These are phyloP conservation scores for Scorias spongiosa DNA, from an alignment of 2,329 filamentous ascomycete species.

Conservation along the genomic window DNA sequence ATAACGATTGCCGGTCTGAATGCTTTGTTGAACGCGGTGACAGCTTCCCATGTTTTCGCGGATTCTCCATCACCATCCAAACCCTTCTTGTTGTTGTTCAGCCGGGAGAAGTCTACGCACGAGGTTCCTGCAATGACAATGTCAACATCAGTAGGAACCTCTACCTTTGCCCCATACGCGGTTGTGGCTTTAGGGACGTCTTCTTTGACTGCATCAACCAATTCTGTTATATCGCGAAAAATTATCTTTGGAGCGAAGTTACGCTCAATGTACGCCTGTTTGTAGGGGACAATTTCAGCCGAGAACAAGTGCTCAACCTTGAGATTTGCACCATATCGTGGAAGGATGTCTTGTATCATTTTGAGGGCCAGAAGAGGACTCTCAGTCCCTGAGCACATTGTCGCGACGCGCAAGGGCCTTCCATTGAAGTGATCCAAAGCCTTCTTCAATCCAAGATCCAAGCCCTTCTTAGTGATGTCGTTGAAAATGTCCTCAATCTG, in stretches of 20 bases:
- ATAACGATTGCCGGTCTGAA: conserved; percentile 49
- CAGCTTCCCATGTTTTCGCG: conserved; percentile 46
- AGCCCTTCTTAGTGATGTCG: conserved; percentile 29
- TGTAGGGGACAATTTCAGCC: conserved; percentile 31
- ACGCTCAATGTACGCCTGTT: conserved; percentile 33
- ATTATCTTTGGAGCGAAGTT: conserved; percentile 29
- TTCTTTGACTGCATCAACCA: conserved; percentile 14
- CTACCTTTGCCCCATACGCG: conserved; percentile 45
- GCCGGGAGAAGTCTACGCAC: conserved; percentile 56
- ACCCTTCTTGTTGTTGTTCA: conserved; percentile 44
- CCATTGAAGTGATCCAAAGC: conserved; percentile 21
- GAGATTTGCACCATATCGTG: conserved; percentile 6
- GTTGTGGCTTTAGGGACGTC: conserved; percentile 32
- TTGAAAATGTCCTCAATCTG: conserved; percentile 35
- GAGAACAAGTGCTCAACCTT: conserved; percentile 27
- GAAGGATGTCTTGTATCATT: conserved; percentile 32
- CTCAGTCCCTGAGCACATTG: conserved; percentile 68
- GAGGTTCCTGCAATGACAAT: conserved; percentile 58
- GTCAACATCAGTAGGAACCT: conserved; percentile 44
- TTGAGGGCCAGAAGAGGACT: conserved; percentile 53
- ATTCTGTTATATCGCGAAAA: conserved; percentile 30
- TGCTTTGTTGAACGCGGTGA: conserved; percentile 40
- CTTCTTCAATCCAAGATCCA: conserved; percentile 19
- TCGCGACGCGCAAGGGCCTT: conserved; percentile 41
- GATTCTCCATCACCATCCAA: conserved; percentile 45